Evolutionary conservation across 1,284 basidiomycete genomes (phyloP), one percentile per base, ranked within the genome.

Genomic region (Omphalotus olearius): DNA sequence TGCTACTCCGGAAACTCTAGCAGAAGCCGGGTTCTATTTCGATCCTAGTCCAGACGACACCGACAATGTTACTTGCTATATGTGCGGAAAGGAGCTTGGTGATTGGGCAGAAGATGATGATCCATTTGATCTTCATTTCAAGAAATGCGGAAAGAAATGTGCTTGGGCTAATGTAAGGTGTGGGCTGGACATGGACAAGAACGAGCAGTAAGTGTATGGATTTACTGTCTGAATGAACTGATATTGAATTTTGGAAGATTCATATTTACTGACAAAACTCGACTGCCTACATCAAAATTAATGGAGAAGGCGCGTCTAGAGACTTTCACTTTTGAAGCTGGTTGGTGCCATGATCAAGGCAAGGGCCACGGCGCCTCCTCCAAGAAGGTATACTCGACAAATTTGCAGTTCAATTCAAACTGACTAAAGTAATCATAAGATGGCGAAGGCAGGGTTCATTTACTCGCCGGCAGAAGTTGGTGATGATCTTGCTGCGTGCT

Each of bases 21-120:
- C 91, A 1, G 80, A 85, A 56, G 91, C 91, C 2, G 91, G 91
- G 11, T 94, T 93, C 70, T 92, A 80, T 72, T 91, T 76, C 66
- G 73, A 73, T 51, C 88, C 88, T 0, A 79, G 77, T 58, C 68
- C 69, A 55, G 75, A 80, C 10, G 78, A 83, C 54, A 71, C 70
- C 25, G 88, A 91, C 66, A 83, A 78, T 56, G 87, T 87, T 20
- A 75, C 75, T 4, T 94, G 92, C 65, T 92, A 83, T 62, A 66
- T 83, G 47, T 94, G 91, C 67, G 75, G 73, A 43, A 88, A 91
- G 60, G 75, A 84, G 56, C 74, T 94, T 9, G 79, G 80, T 45
- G 88, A 85, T 13, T 94, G 91, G 91, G 85, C 85, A 47, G 72
- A 74, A 39, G 72, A 80, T 1, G 92, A 94, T 61, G 87, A 93